A percentile compares a stretch with the other conserved stretches of the same genome.
Conservation (phyloP, 768 basidiomycete species). For the Phaeotremella fagi region DNA sequence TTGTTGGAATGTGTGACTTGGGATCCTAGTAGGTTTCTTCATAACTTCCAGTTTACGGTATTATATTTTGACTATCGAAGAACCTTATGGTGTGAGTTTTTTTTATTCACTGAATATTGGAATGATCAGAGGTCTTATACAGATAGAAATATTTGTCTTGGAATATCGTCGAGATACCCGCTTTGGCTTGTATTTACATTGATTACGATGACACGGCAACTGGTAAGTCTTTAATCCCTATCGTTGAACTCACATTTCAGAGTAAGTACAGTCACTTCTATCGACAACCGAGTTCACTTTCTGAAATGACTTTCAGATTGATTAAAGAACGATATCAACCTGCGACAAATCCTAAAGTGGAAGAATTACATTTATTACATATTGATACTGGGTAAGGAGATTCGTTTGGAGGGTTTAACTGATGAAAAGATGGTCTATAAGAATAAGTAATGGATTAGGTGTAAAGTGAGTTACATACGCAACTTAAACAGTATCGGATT, state of each 20-base stretch:
- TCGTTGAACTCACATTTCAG: not conserved
- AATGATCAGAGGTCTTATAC: not conserved
- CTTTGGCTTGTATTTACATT: conserved; percentile 28
- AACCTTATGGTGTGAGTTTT: conserved; percentile 23
- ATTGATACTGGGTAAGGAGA: conserved; percentile 17
- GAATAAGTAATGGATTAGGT: conserved; percentile 27
- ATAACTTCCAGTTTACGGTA: no score
- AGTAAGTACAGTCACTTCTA: no score
- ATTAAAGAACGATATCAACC: conserved; percentile 33
- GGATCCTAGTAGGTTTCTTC: conserved; percentile 35
- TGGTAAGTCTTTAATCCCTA: conserved; percentile 6
- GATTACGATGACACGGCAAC: conserved; percentile 29
- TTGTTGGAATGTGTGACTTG: conserved; percentile 35
- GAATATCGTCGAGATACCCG: conserved; percentile 29
- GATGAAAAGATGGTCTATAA: conserved; percentile 20
- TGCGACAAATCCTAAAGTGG: conserved; percentile 26
- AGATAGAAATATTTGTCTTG: conserved; percentile 29
- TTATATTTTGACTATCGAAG: conserved; percentile 10
- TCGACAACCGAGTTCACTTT: not conserved
- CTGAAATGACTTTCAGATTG: conserved; percentile 1
- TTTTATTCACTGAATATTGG: not conserved
- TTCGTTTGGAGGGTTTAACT: not conserved
- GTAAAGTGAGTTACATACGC: conserved; percentile 31
- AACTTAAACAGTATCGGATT: not conserved
- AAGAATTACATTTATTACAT: conserved; percentile 28